Percentiles rank a stretch among this genome's conserved stretches.
Evolutionary conservation across 2,329 filamentous ascomycete species (phyloP).

Genomic region (Penicillium sp.): DNA sequence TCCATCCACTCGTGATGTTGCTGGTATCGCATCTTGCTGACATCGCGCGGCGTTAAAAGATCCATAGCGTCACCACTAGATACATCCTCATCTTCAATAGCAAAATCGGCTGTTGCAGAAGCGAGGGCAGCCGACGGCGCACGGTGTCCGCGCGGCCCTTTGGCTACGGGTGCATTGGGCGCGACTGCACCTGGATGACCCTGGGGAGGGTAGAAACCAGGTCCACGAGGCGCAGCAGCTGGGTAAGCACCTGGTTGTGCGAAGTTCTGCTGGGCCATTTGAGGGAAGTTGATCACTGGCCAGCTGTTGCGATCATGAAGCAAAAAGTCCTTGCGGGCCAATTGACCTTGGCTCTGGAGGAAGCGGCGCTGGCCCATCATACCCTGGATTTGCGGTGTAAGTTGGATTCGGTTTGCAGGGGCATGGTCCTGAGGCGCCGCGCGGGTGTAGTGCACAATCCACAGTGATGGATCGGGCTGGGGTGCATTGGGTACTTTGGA

Average conservation of each 20-base stretch:
- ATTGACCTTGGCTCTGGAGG: conserved; percentile 72
- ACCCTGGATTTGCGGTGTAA: conserved; percentile 43
- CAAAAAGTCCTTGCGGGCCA: conserved; percentile 92
- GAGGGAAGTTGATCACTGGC: conserved; percentile 76
- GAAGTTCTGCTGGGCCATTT: conserved; percentile 54
- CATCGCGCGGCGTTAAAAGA: conserved; percentile 81
- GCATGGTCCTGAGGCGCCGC: conserved; percentile 72
- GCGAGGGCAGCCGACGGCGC: conserved; percentile 41
- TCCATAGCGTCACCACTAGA: conserved; percentile 87
- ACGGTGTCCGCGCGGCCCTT: conserved; percentile 46
- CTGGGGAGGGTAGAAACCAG: conserved; percentile 37
- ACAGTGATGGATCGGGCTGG: conserved; percentile 75
- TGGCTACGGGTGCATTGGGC: conserved; percentile 28
- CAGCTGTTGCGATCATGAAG: conserved; percentile 84
- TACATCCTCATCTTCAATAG: conserved; percentile 83
- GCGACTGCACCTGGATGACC: conserved; percentile 29
- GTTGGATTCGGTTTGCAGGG: conserved; percentile 59
- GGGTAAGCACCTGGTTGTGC: conserved; percentile 47
- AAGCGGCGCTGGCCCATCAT: conserved; percentile 52
- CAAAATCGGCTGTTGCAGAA: conserved; percentile 46
- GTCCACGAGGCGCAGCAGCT: conserved; percentile 38
- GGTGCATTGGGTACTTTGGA: conserved; percentile 67
- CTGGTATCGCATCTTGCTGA: conserved; percentile 81
- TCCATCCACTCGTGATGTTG: conserved; percentile 99
- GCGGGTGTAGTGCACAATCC: conserved; percentile 86